Conservation (phyloP, 176 grass and related monocot species). For the Bothriochloa decipiens region DNA sequence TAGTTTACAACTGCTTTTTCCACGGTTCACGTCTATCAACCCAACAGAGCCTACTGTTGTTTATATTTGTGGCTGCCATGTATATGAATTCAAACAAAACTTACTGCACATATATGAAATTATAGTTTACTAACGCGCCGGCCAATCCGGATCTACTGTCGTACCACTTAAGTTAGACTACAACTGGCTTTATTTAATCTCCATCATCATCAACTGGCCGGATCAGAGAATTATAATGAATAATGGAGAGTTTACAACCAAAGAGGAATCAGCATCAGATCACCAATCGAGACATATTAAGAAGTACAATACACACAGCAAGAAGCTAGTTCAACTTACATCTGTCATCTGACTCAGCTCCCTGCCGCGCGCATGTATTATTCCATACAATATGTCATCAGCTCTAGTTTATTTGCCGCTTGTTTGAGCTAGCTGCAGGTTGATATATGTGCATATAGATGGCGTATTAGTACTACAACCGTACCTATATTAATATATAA, state of each 20-base stretch:
- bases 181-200: not conserved
- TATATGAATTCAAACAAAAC: too few relatives aligned
- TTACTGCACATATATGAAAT: not conserved
- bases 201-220: not conserved
- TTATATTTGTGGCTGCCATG: not conserved
- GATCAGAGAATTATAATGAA: conserved; percentile 1
- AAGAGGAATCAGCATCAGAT: conserved; percentile 34
- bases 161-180: not conserved
- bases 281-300: not conserved
- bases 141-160: not conserved
- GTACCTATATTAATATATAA: not conserved
- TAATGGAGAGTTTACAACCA: not conserved
- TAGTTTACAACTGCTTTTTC: too few relatives aligned
- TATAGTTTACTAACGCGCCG: not conserved
- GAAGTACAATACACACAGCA: not conserved
- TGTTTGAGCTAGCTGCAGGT: conserved; percentile 23
- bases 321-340: not conserved
- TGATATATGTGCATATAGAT: conserved; percentile 3
- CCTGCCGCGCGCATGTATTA: not conserved
- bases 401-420: not conserved
- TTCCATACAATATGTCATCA: not conserved
- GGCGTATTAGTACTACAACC: conserved; percentile 13
- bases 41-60: not conserved
- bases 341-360: conserved; percentile 34
- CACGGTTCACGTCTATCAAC: too few relatives aligned